Conservation (phyloP, 768 basidiomycete species). For the Suillus tomentosus region DNA sequence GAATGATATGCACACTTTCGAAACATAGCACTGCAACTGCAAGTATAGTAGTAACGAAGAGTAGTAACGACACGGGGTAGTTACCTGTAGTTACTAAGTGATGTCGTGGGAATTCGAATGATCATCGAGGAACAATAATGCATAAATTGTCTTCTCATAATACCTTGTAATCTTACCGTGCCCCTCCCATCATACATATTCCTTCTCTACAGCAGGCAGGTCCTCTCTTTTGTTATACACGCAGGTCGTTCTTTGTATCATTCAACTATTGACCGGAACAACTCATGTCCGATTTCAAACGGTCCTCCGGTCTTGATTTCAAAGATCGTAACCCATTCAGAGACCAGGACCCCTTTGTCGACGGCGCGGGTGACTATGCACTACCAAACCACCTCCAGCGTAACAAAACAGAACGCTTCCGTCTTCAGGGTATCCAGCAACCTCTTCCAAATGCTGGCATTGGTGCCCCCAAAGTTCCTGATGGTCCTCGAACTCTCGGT, state of each 20-base stretch:
- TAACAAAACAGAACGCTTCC: constrained; percentile 81
- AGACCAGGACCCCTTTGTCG: constrained; percentile 52
- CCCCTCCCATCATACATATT: constrained; percentile 6
- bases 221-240: constrained; percentile 20
- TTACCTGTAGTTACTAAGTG: not conserved
- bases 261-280: not conserved
- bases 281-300: constrained; percentile 39
- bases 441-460: constrained; percentile 40
- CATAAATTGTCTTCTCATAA: not conserved
- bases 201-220: constrained; percentile 27
- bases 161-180: not conserved
- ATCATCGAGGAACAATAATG: not conserved
- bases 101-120: not conserved
- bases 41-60: too few relatives aligned
- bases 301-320: constrained; percentile 69
- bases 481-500: constrained; percentile 40
- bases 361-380: constrained; percentile 34
- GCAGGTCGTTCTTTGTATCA: constrained; percentile 29
- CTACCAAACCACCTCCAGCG: constrained; percentile 59
- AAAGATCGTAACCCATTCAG: constrained; percentile 53
- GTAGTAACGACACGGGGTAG: too few relatives aligned
- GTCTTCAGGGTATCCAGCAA: constrained; percentile 85
- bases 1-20: not conserved
- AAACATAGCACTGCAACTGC: too few relatives aligned
- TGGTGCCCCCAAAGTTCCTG: constrained; percentile 27